Evolutionary conservation across 495 filamentous ascomycete species (phyloP).

Genomic region (Annulohypoxylon nitens): DNA sequence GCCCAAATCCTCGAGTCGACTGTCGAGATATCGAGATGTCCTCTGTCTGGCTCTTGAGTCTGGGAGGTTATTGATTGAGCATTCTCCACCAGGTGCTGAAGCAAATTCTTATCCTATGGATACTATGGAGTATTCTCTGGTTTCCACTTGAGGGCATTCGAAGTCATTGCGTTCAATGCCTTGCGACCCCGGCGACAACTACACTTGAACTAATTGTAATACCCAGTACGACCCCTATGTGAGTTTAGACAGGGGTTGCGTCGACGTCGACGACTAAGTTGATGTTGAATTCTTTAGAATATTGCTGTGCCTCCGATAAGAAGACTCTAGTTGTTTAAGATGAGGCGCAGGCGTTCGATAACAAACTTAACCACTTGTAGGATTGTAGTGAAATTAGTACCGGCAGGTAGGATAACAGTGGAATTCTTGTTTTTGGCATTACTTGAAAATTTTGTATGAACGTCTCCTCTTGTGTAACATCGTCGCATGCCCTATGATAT

Average conservation of each 20-base stretch:
- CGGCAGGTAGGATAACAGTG: too few species aligned
- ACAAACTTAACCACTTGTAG: too few species aligned
- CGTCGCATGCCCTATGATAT: too few species aligned
- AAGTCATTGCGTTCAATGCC: background rate
- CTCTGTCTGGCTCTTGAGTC: background rate
- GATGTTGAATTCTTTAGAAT: background rate
- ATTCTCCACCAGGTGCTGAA: background rate
- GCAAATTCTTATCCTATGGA: background rate
- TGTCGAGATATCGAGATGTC: background rate
- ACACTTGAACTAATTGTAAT: background rate
- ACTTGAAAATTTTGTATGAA: too few species aligned
- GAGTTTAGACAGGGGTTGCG: background rate
- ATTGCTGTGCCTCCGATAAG: too few species aligned
- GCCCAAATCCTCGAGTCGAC: too few species aligned
- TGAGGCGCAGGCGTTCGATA: too few species aligned
- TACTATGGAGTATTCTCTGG: background rate
- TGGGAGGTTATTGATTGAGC: background rate
- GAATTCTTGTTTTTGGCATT: too few species aligned
- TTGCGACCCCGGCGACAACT: background rate
- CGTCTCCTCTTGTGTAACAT: too few species aligned
- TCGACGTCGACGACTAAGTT: background rate
- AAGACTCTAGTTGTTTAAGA: too few species aligned
- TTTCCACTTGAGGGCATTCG: background rate
- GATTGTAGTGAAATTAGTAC: too few species aligned
- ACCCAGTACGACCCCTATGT: background rate